Evolutionary conservation across 2,329 filamentous ascomycete species (phyloP), one percentile per base, ranked within the genome.

Genomic region (Fusarium zealandicum): DNA sequence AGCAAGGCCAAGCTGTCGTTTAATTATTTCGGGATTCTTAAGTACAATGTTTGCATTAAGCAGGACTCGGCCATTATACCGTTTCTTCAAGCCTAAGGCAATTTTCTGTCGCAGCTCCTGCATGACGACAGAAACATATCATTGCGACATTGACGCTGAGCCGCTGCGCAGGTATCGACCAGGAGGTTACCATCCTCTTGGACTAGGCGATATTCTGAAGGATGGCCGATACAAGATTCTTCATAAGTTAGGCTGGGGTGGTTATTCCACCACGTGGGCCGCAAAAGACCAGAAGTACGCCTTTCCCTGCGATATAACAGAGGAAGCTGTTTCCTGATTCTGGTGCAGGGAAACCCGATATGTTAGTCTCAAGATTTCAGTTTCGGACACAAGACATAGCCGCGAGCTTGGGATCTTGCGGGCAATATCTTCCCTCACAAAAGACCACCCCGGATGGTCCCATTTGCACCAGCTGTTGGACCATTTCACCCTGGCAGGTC

Each of bases 231-330:
- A 80, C 47, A 68, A 68, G 31, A 59, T 79, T 32, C 54, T 75
- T n/a, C 72, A 77, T 38, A 80, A 80, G 57, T 59, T 80, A 42
- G 76, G 77, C 25, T 77, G 67, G 59, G 76, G 78, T 31, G 69
- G 73, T 9, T 77, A 67, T 55, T 76, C 75, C 1, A 81, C 78
- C 3, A 75, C 77, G 16, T 80, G 76, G 78, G 72, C 78, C 28
- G 76, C 72, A 25, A 66, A 67, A 30, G 75, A 79, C 14, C 37
- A 54, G 25, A 32, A 37, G 55, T 63, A 52, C 22, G 40, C 28
- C 13, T 32, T n/a, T 48, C 5, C n/a, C n/a, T n/a, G n/a, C n/a
- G n/a, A n/a, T n/a, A n/a, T n/a, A n/a, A n/a, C n/a, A n/a, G n/a
- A n/a, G n/a, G n/a, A 31, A 25, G 20, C 7, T 14, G 16, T 22